These are phyloP conservation scores for Nigrograna mackinnonii DNA, from an alignment of 2,329 filamentous ascomycete species.

Conservation along the genomic window DNA sequence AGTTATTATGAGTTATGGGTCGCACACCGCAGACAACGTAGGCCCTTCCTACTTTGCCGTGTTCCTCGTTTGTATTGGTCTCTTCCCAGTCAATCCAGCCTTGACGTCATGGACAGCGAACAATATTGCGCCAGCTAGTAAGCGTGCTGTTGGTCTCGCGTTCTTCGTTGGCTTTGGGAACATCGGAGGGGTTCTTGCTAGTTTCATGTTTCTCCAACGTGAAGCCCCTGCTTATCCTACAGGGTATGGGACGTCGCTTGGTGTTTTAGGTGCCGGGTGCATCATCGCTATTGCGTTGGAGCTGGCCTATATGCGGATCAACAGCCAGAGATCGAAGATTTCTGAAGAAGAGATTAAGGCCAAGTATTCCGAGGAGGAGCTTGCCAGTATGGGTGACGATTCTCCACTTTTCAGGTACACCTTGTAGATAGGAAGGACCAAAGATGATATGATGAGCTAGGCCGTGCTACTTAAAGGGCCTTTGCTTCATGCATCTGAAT, in stretches of 20 bases:
- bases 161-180: background rate
- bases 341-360: background rate
- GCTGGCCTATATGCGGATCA: background rate
- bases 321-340: background rate
- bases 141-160: conserved; percentile 3
- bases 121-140: conserved; percentile 7
- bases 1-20: conserved; percentile 14
- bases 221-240: conserved; percentile 10
- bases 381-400: conserved; percentile 50
- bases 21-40: conserved; percentile 8
- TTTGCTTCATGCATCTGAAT: too few relatives aligned
- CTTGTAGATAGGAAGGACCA: conserved; percentile 15
- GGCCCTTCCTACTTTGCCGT: conserved; percentile 12
- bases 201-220: conserved; percentile 10
- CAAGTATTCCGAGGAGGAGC: conserved; percentile 38
- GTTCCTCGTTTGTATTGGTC: conserved; percentile 21
- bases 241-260: background rate
- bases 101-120: conserved; percentile 3
- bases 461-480: too few relatives aligned
- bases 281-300: background rate
- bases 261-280: background rate
- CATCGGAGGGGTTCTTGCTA: conserved; percentile 4
- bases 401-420: conserved; percentile 50
- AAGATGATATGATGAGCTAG: too few relatives aligned
- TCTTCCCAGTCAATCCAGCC: conserved; percentile 1